Percentiles rank a stretch among this genome's conserved stretches.
Evolutionary conservation across 768 basidiomycete genomes (phyloP).

Genomic region (Mycena chlorophos): DNA sequence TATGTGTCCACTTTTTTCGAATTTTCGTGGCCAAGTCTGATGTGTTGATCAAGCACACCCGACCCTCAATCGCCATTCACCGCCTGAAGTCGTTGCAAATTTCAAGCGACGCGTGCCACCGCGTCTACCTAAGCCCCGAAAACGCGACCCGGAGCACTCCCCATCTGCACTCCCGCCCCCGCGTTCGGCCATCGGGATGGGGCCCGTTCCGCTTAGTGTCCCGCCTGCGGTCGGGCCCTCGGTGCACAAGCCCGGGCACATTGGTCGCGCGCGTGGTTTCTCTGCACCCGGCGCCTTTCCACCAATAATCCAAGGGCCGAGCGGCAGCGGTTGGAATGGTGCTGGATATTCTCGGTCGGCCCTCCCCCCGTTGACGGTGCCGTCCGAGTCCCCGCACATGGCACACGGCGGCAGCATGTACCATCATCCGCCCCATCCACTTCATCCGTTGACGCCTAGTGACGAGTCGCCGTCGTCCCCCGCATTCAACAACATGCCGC

Average conservation of each 20-base stretch:
- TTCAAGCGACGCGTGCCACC: conserved; percentile 96
- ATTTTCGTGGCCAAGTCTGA: conserved; percentile 21
- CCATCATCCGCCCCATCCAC: conserved; percentile 57
- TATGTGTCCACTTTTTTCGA: conserved; percentile 44
- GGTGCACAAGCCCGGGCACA: conserved; percentile 43
- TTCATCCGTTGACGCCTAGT: conserved; percentile 68
- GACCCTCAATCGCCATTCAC: conserved; percentile 86
- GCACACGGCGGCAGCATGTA: conserved; percentile 59
- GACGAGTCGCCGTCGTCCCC: conserved; percentile 65
- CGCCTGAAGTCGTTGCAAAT: conserved; percentile 86
- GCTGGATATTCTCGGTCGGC: conserved; percentile 58
- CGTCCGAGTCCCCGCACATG: conserved; percentile 67
- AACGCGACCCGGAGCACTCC: conserved; percentile 72
- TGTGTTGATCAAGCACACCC: conserved; percentile 67
- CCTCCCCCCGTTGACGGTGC: conserved; percentile 81
- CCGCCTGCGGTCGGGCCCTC: conserved; percentile 49
- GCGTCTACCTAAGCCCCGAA: conserved; percentile 83
- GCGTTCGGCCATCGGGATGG: conserved; percentile 73
- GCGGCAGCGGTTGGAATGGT: conserved; percentile 58
- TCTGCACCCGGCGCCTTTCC: conserved; percentile 82
- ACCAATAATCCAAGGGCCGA: conserved; percentile 58
- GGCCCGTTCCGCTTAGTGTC: conserved; percentile 63
- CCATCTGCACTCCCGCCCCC: conserved; percentile 73
- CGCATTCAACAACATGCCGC: conserved; percentile 43
- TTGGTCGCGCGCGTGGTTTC: conserved; percentile 73